These are phyloP conservation scores for Metschnikowia cerradonensis DNA, from an alignment of 805 yeast species.

Conservation along the genomic window DNA sequence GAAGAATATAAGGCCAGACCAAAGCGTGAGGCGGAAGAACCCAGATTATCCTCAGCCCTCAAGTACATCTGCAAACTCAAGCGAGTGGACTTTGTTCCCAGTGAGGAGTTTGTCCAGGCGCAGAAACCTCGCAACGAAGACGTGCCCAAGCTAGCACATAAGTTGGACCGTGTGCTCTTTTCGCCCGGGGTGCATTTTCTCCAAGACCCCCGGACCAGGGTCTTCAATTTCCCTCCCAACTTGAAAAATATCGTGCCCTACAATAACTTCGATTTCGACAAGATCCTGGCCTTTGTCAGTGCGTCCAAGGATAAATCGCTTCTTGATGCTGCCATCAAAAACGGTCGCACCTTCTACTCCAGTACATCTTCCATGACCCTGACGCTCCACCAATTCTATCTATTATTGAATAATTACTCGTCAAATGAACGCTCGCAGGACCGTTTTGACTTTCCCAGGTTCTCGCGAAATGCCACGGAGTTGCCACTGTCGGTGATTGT, in stretches of 20 bases:
- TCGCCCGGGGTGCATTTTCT: conserved; percentile 78
- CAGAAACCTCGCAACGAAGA: conserved; percentile 19
- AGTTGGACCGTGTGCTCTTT: conserved; percentile 66
- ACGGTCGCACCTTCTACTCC: conserved; percentile 49
- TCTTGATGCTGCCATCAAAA: conserved; percentile 40
- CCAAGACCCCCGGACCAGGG: conserved; percentile 73
- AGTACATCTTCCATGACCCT: conserved; percentile 90
- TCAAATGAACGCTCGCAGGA: conserved; percentile 11
- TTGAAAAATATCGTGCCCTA: conserved; percentile 58
- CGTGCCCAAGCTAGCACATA: conserved; percentile 61
- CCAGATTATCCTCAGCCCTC: background rate
- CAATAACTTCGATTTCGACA: conserved; percentile 59
- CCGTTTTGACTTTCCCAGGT: conserved; percentile 39
- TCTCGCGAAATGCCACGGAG: conserved; percentile 36
- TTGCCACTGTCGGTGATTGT: conserved; percentile 55
- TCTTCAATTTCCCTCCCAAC: conserved; percentile 62
- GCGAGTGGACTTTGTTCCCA: background rate
- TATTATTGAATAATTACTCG: conserved; percentile 48
- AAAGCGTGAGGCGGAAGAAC: background rate
- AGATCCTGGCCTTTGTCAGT: conserved; percentile 54
- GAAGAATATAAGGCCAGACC: background rate
- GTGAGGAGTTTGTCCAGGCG: conserved; percentile 15
- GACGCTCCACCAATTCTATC: conserved; percentile 69
- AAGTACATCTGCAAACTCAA: background rate
- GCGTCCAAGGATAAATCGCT: conserved; percentile 63